Conservation (phyloP, 768 basidiomycete genomes). For the Saitozyma podzolica region DNA sequence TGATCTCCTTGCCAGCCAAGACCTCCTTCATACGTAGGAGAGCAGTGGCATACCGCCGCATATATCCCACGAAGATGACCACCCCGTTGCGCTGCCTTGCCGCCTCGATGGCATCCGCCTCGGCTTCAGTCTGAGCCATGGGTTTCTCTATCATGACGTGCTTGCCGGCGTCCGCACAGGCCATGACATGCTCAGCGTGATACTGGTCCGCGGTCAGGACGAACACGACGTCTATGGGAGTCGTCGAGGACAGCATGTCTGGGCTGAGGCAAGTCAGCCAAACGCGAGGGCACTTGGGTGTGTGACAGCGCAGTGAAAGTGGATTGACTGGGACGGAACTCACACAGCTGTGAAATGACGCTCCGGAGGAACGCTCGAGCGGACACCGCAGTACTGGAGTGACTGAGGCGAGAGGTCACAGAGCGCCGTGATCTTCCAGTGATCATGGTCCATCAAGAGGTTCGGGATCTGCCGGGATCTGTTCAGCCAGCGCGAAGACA, state of each 20-base stretch:
- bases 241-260: slow-evolving; percentile 22
- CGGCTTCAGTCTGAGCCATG: slow-evolving; percentile 29
- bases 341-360: too few relatives aligned
- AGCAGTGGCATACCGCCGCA: slow-evolving; percentile 47
- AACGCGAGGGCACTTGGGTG: background rate
- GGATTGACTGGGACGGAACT: too few relatives aligned
- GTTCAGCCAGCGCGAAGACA: too few relatives aligned
- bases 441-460: too few relatives aligned
- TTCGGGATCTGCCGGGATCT: too few relatives aligned
- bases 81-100: slow-evolving; percentile 27
- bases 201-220: slow-evolving; percentile 12
- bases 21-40: slow-evolving; percentile 36
- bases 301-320: too few relatives aligned
- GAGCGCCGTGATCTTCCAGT: too few relatives aligned
- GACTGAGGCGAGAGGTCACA: too few relatives aligned
- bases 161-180: slow-evolving; percentile 27
- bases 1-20: background rate
- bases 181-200: slow-evolving; percentile 15
- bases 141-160: slow-evolving; percentile 50
- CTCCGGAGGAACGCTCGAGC: too few relatives aligned
- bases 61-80: slow-evolving; percentile 44
- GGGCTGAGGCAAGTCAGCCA: slow-evolving; percentile 12
- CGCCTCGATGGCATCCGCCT: slow-evolving; percentile 28
- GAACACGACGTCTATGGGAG: slow-evolving; percentile 35
- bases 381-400: too few relatives aligned